Evolutionary conservation across 352 stramenopile genomes (phyloP), one percentile per base, ranked within the genome.

Genomic region (Pythium vanterpoolii): DNA sequence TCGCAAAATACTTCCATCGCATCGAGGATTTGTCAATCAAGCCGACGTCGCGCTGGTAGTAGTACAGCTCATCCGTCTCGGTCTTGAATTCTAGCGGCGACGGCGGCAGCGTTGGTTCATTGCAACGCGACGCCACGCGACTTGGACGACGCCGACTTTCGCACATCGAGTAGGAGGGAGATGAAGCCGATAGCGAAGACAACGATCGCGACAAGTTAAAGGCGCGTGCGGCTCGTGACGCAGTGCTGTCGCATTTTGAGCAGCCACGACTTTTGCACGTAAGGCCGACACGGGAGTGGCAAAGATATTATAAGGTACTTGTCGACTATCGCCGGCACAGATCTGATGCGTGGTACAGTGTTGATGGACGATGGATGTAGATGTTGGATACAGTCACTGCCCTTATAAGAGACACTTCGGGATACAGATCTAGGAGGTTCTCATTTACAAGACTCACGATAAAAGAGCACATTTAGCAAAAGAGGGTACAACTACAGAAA

Each of bases 31-130:
- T 60, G 28, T 5, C 31, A 5, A 49, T 16, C n/a, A 60, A 33
- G 6, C 52, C 52, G 28, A 60, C 52, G 52, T 60, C 52, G 14
- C 40, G 52, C 18, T 10, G 13, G 39, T 50, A 50, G 30, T 52
- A 60, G 39, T 40, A 60, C 28, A 43, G 4, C 7, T 27, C 39
- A 9, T 47, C 38, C 26, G 46, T 47, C 40, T 21, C 19, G 9
- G 40, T 10, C 34, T 10, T 10, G 18, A 42, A 42, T 18, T 42
- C n/a, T n/a, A n/a, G n/a, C n/a, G n/a, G n/a, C n/a, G n/a, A n/a
- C n/a, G n/a, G n/a, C n/a, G n/a, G n/a, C n/a, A n/a, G n/a, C n/a
- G n/a, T n/a, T n/a, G n/a, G n/a, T n/a, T n/a, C n/a, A n/a, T n/a
- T n/a, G 28, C 5, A 10, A 42, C 24, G 31, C 23, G 5, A 8